phyloP scores from a whole-genome alignment of 2,329 filamentous ascomycete species.

The Xylariaceae sp. region DNA sequence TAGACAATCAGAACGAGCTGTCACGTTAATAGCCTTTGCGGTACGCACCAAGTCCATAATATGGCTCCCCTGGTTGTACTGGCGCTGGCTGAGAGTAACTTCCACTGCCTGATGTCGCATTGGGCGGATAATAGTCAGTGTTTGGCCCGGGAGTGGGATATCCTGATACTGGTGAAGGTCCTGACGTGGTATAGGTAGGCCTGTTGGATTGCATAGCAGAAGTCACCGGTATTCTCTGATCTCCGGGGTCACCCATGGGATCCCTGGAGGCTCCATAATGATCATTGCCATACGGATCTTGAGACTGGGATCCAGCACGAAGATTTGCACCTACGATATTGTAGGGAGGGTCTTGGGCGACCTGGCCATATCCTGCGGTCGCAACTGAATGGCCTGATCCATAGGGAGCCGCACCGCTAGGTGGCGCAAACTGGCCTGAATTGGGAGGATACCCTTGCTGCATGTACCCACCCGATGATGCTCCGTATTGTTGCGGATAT shows the following conservation, averaged over 20 bases:
- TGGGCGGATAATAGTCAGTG: conserved; percentile 32
- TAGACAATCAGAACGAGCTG: conserved; percentile 43
- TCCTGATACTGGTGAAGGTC: conserved; percentile 24
- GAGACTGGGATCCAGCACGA: conserved; percentile 17
- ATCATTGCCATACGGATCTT: conserved; percentile 28
- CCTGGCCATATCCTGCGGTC: conserved; percentile 27
- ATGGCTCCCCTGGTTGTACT: conserved; percentile 47
- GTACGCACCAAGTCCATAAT: conserved; percentile 58
- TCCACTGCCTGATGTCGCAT: conserved; percentile 28
- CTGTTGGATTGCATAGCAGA: conserved; percentile 28
- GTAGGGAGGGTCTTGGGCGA: conserved; percentile 29
- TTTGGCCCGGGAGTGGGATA: conserved; percentile 27
- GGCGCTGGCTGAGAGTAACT: conserved; percentile 35
- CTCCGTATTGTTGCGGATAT: conserved; percentile 32
- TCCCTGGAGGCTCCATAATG: conserved; percentile 24
- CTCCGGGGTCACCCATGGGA: conserved; percentile 23
- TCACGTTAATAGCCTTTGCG: conserved; percentile 28
- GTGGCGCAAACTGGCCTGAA: conserved; percentile 26
- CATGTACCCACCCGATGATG: conserved; percentile 29
- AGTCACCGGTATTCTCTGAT: conserved; percentile 29
- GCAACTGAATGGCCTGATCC: conserved; percentile 22
- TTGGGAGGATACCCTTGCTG: conserved; percentile 28
- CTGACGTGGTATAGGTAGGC: conserved; percentile 31
- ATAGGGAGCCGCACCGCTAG: conserved; percentile 27
- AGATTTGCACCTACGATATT: conserved; percentile 28